A percentile compares a stretch with the other conserved stretches of the same genome.
phyloP scores from a whole-genome alignment of 371 early-diverging fungal species.

The Apophysomyces trapeziformis region DNA sequence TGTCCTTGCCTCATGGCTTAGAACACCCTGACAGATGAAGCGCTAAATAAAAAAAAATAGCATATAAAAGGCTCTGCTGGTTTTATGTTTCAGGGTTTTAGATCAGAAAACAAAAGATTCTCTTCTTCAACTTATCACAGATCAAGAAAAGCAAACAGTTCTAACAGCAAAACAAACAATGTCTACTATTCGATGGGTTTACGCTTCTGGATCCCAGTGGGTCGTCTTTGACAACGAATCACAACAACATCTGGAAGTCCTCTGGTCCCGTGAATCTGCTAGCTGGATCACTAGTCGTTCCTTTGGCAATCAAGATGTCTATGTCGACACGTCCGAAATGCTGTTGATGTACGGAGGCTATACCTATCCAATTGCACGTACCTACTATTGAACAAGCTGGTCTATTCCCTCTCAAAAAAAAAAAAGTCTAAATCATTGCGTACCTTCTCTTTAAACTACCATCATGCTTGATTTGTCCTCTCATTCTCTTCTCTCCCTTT shows the following conservation, averaged over 20 bases:
- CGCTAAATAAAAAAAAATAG: too few species aligned
- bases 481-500: not conserved
- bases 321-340: slow-evolving; percentile 25
- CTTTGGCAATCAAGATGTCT: slow-evolving; percentile 25
- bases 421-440: too few species aligned
- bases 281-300: slow-evolving; percentile 25
- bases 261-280: slow-evolving; percentile 20
- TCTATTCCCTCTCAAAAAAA: not conserved
- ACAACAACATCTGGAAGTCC: slow-evolving; percentile 21
- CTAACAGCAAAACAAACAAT: not conserved
- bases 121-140: not conserved
- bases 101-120: not conserved
- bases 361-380: slow-evolving; percentile 26
- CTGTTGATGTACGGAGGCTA: slow-evolving; percentile 19
- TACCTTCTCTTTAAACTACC: too few species aligned
- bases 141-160: too few species aligned
- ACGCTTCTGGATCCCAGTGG: slow-evolving; percentile 28
- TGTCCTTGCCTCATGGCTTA: too few species aligned
- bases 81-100: too few species aligned
- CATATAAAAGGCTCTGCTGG: too few species aligned
- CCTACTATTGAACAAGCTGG: slow-evolving; percentile 1
- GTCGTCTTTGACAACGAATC: slow-evolving; percentile 20
- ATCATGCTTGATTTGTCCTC: not conserved
- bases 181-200: slow-evolving; percentile 27
- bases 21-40: too few species aligned